Base-by-base conservation (phyloP, 768 basidiomycete species). In the Leccinum sublutescens region DNA sequence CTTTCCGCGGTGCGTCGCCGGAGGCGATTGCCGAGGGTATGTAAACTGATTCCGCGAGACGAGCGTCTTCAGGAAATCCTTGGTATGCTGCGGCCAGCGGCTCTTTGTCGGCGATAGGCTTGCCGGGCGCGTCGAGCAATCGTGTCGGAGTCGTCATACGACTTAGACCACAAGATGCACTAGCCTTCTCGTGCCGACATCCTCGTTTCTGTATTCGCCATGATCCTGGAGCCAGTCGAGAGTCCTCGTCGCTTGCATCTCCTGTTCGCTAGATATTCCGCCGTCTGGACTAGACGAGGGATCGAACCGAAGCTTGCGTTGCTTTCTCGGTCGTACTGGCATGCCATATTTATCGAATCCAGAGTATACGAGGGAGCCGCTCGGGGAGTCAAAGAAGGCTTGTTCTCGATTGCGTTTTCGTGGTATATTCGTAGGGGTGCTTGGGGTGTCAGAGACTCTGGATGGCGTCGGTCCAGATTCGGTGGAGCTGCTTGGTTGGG, bases 331-430 rank as follows among this genome's bases (percentile, higher is more conserved):
- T 14, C 71, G 69, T 19, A 63, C 64, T 34, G 73, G 73, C 23
- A 73, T 36, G 4, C 73, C 71, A 15, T 69, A 63, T 38, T 71
- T 71, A 50, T 70, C 71, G 58, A 71, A 71, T 29, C 59, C 71
- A 25, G 71, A 66, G 56, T 63, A 68, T 27, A 72, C 54, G 52
- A 72, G 49, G 27, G 63, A 74, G 2, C 64, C 60, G 15, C 59
- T 73, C 1, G 69, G 66, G 5, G 67, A 71, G 50, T 74, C 66
- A 23, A 63, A 71, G 34, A 71, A 71, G 3, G 66, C 63, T 34
- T 65, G 66, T 52, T 71, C 71, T 43, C 64, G 64, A 19, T 66
- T 73, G 51, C 71, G 71, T 54, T 75, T 73, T 38, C 52, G 64
- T 43, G 50, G 56, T 3, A 62, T 19, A 61, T 58, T 62, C 1